Base-by-base conservation (phyloP, 768 basidiomycete species). In the Podaxis carcinomalis region DNA sequence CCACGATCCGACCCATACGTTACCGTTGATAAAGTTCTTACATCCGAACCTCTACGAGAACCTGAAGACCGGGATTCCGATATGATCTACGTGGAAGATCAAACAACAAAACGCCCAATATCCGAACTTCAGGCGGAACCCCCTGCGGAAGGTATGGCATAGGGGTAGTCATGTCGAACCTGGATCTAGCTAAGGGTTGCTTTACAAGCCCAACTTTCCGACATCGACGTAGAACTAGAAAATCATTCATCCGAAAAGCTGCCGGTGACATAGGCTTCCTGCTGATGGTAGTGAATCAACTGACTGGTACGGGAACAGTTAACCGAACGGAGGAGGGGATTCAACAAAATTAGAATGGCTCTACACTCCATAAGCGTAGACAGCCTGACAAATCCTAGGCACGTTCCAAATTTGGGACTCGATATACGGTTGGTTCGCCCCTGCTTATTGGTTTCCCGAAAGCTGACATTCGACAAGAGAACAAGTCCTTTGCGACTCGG, bases 321-420 rank as follows among this genome's bases (percentile, higher is more conserved):
- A 32, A 58, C 68, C 28, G 62, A 70, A 14, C 76, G 84, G n/a
- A 69, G 70, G 39, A 63, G 68, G 5, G 68, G 69, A 9, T 78
- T 82, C 52, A 66, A 71, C 13, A 65, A 67, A 3, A 73, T 88
- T 36, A 74, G 78, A 27, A 70, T 72, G 19, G 72, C 73, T 1
- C 66, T 84, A 35, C 70, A 76, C 58, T 44, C 50, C 11, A 52
- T 57, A 7, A 46, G 46, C 28, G n/a, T 14, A 7, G 32, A 37
- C 10, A 51, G n/a, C 11, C 35, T 54, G 13, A 4, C 5, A 10
- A 16, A 25, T 19, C 21, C 36, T 10, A 51, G 16, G 16, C 32
- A 51, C 14, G 7, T 57, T 28, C 35, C 49, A 10, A 37, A 40
- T 9, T n/a, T 32, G 7, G 4, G n/a, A 9, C 27, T 39, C 9